phyloP scores from a whole-genome alignment of 768 basidiomycete genomes.

The Boletus edulis region DNA sequence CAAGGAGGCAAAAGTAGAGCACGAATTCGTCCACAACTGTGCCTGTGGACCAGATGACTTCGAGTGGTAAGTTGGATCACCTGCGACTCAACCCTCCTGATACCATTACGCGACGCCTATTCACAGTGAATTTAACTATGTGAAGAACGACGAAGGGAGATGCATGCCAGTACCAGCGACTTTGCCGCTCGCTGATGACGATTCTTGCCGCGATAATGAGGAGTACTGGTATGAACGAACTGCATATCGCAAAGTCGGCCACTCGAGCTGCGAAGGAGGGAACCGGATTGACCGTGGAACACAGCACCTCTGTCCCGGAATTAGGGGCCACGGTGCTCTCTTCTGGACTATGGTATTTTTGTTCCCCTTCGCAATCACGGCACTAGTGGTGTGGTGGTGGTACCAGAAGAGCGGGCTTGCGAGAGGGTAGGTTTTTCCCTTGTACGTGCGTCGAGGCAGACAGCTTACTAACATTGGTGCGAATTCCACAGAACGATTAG shows the following conservation, averaged over 20 bases:
- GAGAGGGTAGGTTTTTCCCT: constrained; percentile 57
- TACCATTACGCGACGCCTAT: neutral
- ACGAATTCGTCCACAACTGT: constrained; percentile 66
- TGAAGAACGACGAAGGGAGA: constrained; percentile 60
- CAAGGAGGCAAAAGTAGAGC: constrained; percentile 49
- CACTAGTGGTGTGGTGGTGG: constrained; percentile 78
- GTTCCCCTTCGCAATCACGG: constrained; percentile 76
- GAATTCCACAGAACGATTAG: constrained; percentile 61
- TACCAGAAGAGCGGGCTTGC: constrained; percentile 70
- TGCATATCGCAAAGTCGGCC: constrained; percentile 84
- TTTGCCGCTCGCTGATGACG: constrained; percentile 57
- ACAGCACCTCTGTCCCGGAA: constrained; percentile 77
- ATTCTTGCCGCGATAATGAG: constrained; percentile 56
- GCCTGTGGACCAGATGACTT: constrained; percentile 75
- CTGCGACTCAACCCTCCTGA: neutral
- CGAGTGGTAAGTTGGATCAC: constrained; percentile 72
- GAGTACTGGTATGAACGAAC: constrained; percentile 95
- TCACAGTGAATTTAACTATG: constrained; percentile 88
- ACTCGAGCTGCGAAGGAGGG: constrained; percentile 85
- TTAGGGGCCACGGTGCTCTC: constrained; percentile 64
- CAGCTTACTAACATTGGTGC: constrained; percentile 4
- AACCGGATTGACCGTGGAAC: constrained; percentile 72
- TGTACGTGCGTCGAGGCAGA: neutral
- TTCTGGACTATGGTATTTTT: constrained; percentile 85
- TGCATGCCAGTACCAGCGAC: constrained; percentile 81